These are phyloP conservation scores for Geotrichum candidum DNA, from an alignment of 1,139 yeast species.

Conservation along the genomic window DNA sequence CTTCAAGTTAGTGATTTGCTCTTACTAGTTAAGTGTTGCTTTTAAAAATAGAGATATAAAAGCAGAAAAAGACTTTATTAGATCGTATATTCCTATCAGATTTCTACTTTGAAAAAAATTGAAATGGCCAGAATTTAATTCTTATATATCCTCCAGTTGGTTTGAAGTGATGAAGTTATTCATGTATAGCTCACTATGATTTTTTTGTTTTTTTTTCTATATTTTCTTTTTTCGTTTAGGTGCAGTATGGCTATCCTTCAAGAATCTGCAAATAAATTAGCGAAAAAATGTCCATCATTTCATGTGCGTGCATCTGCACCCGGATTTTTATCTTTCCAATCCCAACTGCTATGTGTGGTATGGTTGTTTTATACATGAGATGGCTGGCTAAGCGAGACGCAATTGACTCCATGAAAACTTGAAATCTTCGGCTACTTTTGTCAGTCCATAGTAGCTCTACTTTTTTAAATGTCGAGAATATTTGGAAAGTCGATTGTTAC, in stretches of 20 bases:
- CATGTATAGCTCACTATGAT: neutral
- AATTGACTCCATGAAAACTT: neutral
- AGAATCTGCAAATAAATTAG: neutral
- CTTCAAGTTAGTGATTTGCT: neutral
- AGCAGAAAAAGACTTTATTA: no score
- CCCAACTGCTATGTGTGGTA: neutral
- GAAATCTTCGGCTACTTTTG: neutral
- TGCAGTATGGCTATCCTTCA: neutral
- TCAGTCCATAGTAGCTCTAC: neutral
- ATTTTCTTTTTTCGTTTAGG: neutral
- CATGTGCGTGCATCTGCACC: neutral
- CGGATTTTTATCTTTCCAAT: neutral
- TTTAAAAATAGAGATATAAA: no score
- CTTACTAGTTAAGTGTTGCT: no score
- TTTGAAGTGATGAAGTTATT: neutral
- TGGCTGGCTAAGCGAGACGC: neutral
- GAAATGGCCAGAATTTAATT: no score
- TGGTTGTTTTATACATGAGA: neutral
- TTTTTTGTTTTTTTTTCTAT: neutral
- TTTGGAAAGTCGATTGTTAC: neutral
- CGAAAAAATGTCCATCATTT: neutral
- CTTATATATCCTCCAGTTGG: neutral
- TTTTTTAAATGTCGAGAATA: neutral
- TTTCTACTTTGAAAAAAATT: no score
- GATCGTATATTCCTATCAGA: no score